Evolutionary conservation across 163 green algal genomes (phyloP).

Genomic region (Scenedesmus sp.): DNA sequence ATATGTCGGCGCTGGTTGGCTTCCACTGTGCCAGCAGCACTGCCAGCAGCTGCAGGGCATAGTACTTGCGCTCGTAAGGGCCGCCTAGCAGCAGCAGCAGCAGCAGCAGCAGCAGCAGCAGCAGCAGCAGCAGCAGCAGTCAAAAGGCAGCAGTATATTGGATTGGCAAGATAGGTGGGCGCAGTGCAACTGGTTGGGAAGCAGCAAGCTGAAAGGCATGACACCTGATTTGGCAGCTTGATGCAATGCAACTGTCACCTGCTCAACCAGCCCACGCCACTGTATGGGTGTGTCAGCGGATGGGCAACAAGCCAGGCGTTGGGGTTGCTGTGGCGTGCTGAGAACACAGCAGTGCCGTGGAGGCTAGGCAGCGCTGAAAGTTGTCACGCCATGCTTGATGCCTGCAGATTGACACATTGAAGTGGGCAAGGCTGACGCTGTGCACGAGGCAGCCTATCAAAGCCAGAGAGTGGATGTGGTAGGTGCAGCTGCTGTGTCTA

Average conservation of each 20-base stretch:
- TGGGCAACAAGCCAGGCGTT: not conserved
- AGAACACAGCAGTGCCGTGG: constrained; percentile 29
- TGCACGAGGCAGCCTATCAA: too few relatives aligned
- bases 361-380: constrained; percentile 26
- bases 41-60: constrained; percentile 77
- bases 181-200: not conserved
- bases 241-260: not conserved
- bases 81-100: constrained; percentile 60
- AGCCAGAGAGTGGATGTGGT: too few relatives aligned
- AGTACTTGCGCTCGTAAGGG: constrained; percentile 83
- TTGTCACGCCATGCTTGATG: constrained; percentile 1
- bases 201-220: not conserved
- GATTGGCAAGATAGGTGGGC: not conserved
- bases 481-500: not conserved
- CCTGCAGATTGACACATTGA: not conserved
- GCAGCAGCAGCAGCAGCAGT: not conserved
- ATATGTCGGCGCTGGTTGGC: not conserved
- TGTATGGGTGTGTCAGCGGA: not conserved
- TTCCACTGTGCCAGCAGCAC: constrained; percentile 69
- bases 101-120: not conserved
- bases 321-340: constrained; percentile 20
- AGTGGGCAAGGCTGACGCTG: not conserved
- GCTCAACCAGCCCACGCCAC: not conserved
- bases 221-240: not conserved
- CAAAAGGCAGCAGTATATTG: not conserved